Conservation (phyloP, 208 protist species). For the Entamoeba dispar region DNA sequence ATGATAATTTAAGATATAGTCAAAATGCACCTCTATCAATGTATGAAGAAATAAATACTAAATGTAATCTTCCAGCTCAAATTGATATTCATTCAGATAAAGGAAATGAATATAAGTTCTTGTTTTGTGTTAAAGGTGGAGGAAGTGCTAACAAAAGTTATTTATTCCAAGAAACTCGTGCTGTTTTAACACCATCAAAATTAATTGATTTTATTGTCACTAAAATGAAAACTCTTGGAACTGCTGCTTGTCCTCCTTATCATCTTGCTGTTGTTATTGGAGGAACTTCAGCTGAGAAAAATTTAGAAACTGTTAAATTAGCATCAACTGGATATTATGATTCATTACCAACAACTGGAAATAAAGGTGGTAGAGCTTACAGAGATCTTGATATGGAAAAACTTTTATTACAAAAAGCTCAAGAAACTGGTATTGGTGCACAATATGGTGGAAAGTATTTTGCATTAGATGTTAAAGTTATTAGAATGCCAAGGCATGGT, state of each 20-base stretch:
- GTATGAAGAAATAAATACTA: slow-evolving; percentile 82
- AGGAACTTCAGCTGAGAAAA: slow-evolving; percentile 72
- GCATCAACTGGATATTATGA: slow-evolving; percentile 69
- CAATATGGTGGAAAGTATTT: slow-evolving; percentile 92
- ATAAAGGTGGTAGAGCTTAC: slow-evolving; percentile 59
- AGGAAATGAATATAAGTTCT: slow-evolving; percentile 71
- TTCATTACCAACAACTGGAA: slow-evolving; percentile 62
- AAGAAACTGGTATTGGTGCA: slow-evolving; percentile 69
- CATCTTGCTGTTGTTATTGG: slow-evolving; percentile 77
- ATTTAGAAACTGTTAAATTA: slow-evolving; percentile 77
- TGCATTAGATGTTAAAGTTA: slow-evolving; percentile 74
- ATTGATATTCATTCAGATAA: slow-evolving; percentile 73
- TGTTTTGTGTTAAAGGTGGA: slow-evolving; percentile 81
- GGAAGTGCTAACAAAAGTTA: slow-evolving; percentile 85
- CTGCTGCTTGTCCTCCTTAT: slow-evolving; percentile 83
- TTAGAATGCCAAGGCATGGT: slow-evolving; percentile 65
- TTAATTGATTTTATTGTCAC: slow-evolving; percentile 65
- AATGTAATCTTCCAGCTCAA: slow-evolving; percentile 77
- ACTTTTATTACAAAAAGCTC: slow-evolving; percentile 56
- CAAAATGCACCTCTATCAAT: slow-evolving; percentile 65
- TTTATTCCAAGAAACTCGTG: slow-evolving; percentile 78
- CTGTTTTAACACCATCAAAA: slow-evolving; percentile 64
- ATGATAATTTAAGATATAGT: slow-evolving; percentile 69
- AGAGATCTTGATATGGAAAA: slow-evolving; percentile 67
- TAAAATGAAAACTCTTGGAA: slow-evolving; percentile 63